Evolutionary conservation across 2,329 filamentous ascomycete species (phyloP), one percentile per base, ranked within the genome.

Genomic region (Ceratocystis albifundus): DNA sequence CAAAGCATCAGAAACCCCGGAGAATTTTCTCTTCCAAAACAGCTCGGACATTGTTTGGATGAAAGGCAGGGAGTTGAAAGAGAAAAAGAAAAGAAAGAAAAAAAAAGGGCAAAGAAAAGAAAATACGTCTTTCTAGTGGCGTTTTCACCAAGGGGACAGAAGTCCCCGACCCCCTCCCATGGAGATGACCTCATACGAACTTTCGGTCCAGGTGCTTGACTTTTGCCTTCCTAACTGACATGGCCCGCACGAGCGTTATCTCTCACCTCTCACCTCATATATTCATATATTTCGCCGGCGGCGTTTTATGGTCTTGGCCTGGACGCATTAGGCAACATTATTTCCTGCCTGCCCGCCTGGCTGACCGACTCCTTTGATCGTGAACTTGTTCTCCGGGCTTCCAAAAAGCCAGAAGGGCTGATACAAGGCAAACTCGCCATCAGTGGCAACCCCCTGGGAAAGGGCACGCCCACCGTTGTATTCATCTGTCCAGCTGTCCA

Each of bases 21-120:
- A 22, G 55, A 59, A 36, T 59, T 59, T 41, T 15, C 36, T 41
- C 15, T 41, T 59, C 55, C 30, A 59, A 32, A 59, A 59, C 55
- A 36, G 55, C 55, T 36, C 28, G 28, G 55, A 59, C 28, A 36
- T 59, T 36, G 55, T 59, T 59, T 30, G 32, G 55, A 59, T 59
- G 55, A 59, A 59, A 59, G 48, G 8, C 46, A 48, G 46, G 50
- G 55, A 41, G 15, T 41, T 41, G 36, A 15, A 41, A 28, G 28
- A 59, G 12, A n/a, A 59, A 30, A 36, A 32, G 17, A n/a, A n/a
- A n/a, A n/a, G n/a, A n/a, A n/a, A n/a, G n/a, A n/a, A n/a, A n/a
- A n/a, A n/a, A 59, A 30, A 36, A 32, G 17, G 10, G 25, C 22
- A 53, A 25, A 25, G 48, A 28, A 22, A 15, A 53, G 20, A 30